Conservation (phyloP, 768 basidiomycete species). For the Saitozyma sp. region DNA sequence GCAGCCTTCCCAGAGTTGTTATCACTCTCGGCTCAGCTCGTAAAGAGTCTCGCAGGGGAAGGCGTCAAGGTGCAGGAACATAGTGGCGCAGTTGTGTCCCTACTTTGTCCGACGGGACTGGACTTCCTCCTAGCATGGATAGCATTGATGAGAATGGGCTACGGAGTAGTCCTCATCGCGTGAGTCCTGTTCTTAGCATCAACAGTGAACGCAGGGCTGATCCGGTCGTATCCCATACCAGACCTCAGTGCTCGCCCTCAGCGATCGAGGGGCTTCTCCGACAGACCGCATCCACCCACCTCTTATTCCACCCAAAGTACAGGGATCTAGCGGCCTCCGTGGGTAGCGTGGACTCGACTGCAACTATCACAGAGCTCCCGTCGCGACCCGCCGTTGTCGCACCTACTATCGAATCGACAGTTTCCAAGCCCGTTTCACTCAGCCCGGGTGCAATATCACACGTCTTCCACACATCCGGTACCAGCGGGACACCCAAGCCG, state of each 20-base stretch:
- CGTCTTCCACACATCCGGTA: constrained; percentile 57
- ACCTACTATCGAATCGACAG: too few species aligned
- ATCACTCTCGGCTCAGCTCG: constrained; percentile 13
- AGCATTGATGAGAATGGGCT: constrained; percentile 44
- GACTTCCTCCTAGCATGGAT: constrained; percentile 47
- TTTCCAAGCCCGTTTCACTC: constrained; percentile 10
- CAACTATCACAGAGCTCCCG: too few species aligned
- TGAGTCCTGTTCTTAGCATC: constrained; percentile 22
- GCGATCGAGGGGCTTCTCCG: constrained; percentile 57
- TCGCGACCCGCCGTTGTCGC: too few species aligned
- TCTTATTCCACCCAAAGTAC: constrained; percentile 56
- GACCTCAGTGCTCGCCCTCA: constrained; percentile 54
- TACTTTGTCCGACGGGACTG: constrained; percentile 43
- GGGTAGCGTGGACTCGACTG: too few species aligned
- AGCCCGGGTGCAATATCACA: constrained; percentile 36
- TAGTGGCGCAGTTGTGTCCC: constrained; percentile 19
- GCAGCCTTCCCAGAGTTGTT: constrained; percentile 35
- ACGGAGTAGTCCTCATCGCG: constrained; percentile 45
- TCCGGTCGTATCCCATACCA: constrained; percentile 3
- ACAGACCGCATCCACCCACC: constrained; percentile 52
- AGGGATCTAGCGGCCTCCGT: constrained; percentile 50
- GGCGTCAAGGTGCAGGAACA: neutral
- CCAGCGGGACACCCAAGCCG: constrained; percentile 59
- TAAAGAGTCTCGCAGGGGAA: constrained; percentile 1
- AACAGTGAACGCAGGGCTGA: neutral